Evolutionary conservation across 805 yeast species (phyloP), one percentile per base, ranked within the genome.

Genomic region (Teunomyces funiuensis): DNA sequence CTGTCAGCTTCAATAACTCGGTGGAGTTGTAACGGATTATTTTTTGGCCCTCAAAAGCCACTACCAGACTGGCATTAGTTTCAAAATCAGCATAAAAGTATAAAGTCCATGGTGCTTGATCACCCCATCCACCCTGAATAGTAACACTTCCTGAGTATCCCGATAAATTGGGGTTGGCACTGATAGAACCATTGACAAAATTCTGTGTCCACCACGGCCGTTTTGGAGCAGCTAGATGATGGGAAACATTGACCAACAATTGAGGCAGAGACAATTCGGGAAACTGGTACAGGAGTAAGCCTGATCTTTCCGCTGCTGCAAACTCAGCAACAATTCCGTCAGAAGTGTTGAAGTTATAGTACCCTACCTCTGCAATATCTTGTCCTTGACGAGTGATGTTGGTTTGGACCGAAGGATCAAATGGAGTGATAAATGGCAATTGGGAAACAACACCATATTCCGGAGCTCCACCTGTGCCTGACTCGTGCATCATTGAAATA

Each of bases 391-490:
- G 39, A 1, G 33, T 33, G 6, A 52, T 18, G n/a, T 41, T 44
- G 11, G 44, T 43, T 27, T 49, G 52, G 1, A 13, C 22, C 2
- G 46, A 20, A 16, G 37, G 36, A 39, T 55, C 52, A 28, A 52
- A 40, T 1, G 42, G 41, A 9, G 54, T 57, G 6, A 50, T 28
- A 16, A 52, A 50, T 3, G 67, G 66, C 14, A 64, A 40, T 41
- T 61, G 67, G 2, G 65, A 48, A 9, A 60, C 64, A 7, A 61
- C 58, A 10, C 69, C 67, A 37, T 63, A 63, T 28, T 60, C 56
- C 1, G 70, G 69, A 4, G 69, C 59, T 3, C 69, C 69, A n/a
- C 71, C 72, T 3, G 67, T 64, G 4, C 72, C 72, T 3, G 61
- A 54, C 36, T 63, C 69, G 45, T 66, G 72, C 62, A 66, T 55